Evolutionary conservation across 768 basidiomycete genomes (phyloP), one percentile per base, ranked within the genome.

Genomic region (Panaeolus cyanescens): DNA sequence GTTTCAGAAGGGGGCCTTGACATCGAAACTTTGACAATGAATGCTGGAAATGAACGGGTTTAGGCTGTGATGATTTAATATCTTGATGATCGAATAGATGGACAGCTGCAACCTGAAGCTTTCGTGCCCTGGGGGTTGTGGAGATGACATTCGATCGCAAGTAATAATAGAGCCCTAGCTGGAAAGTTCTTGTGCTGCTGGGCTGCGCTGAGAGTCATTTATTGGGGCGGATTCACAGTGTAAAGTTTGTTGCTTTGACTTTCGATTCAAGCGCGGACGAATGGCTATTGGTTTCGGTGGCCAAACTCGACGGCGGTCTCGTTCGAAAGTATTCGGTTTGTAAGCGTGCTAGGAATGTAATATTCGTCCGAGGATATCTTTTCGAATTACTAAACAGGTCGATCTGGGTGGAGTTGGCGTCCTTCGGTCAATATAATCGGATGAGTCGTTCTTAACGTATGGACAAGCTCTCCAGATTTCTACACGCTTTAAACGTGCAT

Each of bases 1-100:
- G 45, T 25, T 9, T 50, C 45, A 50, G 9, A 28, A 6, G 45
- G 45, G 45, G 25, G 22, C 45, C 45, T 50, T 50, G 45, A 50
- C 45, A 50, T 50, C 13, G 22, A 28, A 50, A 22, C 25, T 9
- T 28, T 50, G 45, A 3, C 45, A 50, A 50, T 50, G 45, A 50
- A 28, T 50, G 45, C 45, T 50, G 45, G 45, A 50, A 50, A 50
- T 50, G 45, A 50, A 50, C 45, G 45, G 45, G 45, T 22, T 50
- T 50, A 50, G 45, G 45, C 13, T 50, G 45, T 50, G 45, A 50
- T 20, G 10, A 25, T 50, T 50, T 50, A 50, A 50, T 50, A 50
- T 50, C 28, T n/a, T 28, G 45, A 50, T 50, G 45, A 50, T 50
- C 45, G 45, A 28, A 50, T 3, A 28, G 45, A 50, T 50, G 45